phyloP scores from a whole-genome alignment of 2,329 filamentous ascomycete species.

The Epichloe coenophiala region DNA sequence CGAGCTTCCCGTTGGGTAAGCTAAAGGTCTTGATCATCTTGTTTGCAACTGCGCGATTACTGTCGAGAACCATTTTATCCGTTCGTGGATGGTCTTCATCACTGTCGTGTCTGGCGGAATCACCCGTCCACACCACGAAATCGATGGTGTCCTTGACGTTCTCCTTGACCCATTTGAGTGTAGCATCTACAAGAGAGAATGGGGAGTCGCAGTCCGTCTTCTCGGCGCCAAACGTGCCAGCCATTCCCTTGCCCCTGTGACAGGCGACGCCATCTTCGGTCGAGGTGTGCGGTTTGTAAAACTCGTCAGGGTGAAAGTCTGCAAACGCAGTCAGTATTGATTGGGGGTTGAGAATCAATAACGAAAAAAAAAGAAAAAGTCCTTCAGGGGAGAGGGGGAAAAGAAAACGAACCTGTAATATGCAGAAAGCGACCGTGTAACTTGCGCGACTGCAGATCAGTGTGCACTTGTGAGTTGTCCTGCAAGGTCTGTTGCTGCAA shows the following conservation, averaged over 20 bases:
- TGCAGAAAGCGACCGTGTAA: slow-evolving; percentile 71
- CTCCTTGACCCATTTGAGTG: slow-evolving; percentile 73
- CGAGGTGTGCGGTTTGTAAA: slow-evolving; percentile 69
- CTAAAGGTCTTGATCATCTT: slow-evolving; percentile 67
- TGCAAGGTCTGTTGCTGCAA: slow-evolving; percentile 7
- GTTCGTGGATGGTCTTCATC: slow-evolving; percentile 69
- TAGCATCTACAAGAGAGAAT: slow-evolving; percentile 66
- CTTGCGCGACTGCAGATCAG: slow-evolving; percentile 22
- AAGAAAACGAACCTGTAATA: slow-evolving; percentile 58
- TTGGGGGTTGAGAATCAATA: background rate
- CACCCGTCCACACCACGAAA: slow-evolving; percentile 87
- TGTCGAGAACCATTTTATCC: slow-evolving; percentile 57
- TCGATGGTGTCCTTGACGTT: slow-evolving; percentile 69
- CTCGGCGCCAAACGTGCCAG: slow-evolving; percentile 74
- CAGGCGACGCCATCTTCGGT: slow-evolving; percentile 58
- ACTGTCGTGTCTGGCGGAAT: slow-evolving; percentile 80
- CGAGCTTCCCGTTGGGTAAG: slow-evolving; percentile 40
- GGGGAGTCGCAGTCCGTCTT: slow-evolving; percentile 84
- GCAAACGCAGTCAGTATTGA: slow-evolving; percentile 3
- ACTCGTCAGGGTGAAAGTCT: slow-evolving; percentile 88
- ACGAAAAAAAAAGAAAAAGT: background rate
- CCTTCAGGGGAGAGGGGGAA: background rate
- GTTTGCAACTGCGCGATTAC: slow-evolving; percentile 62
- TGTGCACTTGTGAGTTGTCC: background rate
- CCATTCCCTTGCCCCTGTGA: slow-evolving; percentile 62